Conservation (phyloP, 192 early-diverging fungal species). For the Phycomyces nitens region DNA sequence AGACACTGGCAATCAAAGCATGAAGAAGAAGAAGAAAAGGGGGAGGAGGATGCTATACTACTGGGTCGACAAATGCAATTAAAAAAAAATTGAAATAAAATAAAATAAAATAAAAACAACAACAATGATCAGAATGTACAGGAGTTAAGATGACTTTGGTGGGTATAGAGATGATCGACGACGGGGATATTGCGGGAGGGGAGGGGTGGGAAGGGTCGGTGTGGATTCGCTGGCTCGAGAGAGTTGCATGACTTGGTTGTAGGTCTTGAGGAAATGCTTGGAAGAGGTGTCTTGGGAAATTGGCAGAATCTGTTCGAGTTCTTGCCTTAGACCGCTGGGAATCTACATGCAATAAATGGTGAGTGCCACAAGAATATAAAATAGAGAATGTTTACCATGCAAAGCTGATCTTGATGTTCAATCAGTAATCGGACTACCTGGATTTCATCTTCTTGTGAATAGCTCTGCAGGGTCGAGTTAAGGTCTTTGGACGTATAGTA, state of each 20-base stretch:
- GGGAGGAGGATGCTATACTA: too few species aligned
- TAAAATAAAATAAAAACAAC: not conserved
- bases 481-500: constrained; percentile 55
- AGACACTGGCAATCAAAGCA: not conserved
- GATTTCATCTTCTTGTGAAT: constrained; percentile 15
- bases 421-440: constrained; percentile 19
- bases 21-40: not conserved
- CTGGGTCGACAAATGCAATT: not conserved
- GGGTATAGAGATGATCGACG: not conserved
- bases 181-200: not conserved
- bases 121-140: too few species aligned
- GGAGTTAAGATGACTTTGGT: not conserved
- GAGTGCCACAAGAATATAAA: not conserved
- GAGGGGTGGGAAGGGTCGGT: not conserved
- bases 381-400: constrained; percentile 2
- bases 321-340: constrained; percentile 1
- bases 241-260: constrained; percentile 1
- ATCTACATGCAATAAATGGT: constrained; percentile 5
- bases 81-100: not conserved
- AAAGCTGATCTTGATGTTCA: constrained; percentile 18
- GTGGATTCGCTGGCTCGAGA: not conserved
- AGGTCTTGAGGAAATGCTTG: constrained; percentile 10
- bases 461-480: not conserved
- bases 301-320: not conserved
- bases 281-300: not conserved